phyloP scores from a whole-genome alignment of 2,329 filamentous ascomycete species.

The Chaetomiaceae sp. region DNA sequence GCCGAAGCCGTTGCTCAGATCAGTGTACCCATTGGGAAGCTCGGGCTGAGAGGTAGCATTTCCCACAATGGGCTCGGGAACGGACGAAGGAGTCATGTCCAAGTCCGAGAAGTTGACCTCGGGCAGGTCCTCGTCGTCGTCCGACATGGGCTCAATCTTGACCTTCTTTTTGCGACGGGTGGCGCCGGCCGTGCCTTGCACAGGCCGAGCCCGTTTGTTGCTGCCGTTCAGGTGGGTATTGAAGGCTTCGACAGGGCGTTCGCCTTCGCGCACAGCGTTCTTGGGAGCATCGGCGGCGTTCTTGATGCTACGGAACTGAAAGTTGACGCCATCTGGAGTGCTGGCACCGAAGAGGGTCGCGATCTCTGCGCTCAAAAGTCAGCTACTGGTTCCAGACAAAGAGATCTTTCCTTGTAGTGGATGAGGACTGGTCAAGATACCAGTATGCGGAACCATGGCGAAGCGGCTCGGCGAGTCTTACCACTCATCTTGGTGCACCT shows the following conservation, averaged over 20 bases:
- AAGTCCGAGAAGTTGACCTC: slow-evolving; percentile 31
- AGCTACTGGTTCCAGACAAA: not conserved
- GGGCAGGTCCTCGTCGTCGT: slow-evolving; percentile 24
- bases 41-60: no score
- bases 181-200: slow-evolving; percentile 1
- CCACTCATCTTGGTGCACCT: slow-evolving; percentile 30
- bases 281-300: slow-evolving; percentile 47
- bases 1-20: no score
- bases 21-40: no score
- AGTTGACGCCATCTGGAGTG: slow-evolving; percentile 54
- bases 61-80: no score
- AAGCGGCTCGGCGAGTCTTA: slow-evolving; percentile 10
- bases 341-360: slow-evolving; percentile 57
- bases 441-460: no score
- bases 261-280: slow-evolving; percentile 40
- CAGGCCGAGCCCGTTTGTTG: slow-evolving; percentile 15
- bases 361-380: slow-evolving; percentile 45
- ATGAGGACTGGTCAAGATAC: not conserved
- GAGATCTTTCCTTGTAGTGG: not conserved
- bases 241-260: slow-evolving; percentile 43
- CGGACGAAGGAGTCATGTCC: slow-evolving; percentile 29
- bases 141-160: slow-evolving; percentile 3
- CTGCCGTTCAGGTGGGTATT: slow-evolving; percentile 24
- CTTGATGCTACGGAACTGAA: slow-evolving; percentile 56
- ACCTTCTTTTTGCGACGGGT: slow-evolving; percentile 18